Base-by-base conservation (phyloP, 805 yeast species). In the Wickerhamomyces tratensis region DNA sequence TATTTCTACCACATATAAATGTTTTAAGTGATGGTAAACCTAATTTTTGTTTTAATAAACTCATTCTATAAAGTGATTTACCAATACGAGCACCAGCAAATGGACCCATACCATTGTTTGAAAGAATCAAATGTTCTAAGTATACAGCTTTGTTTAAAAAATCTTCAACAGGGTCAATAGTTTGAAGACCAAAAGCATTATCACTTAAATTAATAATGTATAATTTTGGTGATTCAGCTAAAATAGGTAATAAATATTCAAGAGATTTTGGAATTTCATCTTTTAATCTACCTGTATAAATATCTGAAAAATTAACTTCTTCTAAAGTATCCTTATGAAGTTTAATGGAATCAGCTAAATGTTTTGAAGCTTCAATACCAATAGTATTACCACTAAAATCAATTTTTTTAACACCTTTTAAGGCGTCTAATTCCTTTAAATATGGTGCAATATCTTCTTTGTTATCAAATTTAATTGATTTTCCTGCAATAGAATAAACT, bases 91-190 rank as follows among this genome's bases (percentile, higher is more conserved):
- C 82, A 54, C 99, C 98, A 1, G 98, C 95, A 60, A 84, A 84
- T 26, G 99, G 99, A 33, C 99, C 99, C 79, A 93, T 82, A 43
- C 99, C 99, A 62, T 93, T 93, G 65, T 93, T 93, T 39, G 96
- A 82, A 48, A 93, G 70, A 50, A 86, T 80, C 61, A 93, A 74
- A 59, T 93, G 96, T 63, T 86, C 83, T 43, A 93, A 66, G 26
- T 94, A 79, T 14, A 77, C 73, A 33, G 91, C 95, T 52, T 81
- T 71, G 11, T 85, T 67, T 45, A 93, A 69, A 54, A 81, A 88
- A 27, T 69, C 71, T 59, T 93, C 96, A 43, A 93, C 72, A 8
- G 93, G 94, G 45, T 83, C 95, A 47, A 93, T 86, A 25, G 98
- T 85, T 57, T 93, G 94, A 57, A 93, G 81, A 11, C 99, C 99